Evolutionary conservation across 2,329 filamentous ascomycete genomes (phyloP), one percentile per base, ranked within the genome.

Genomic region (Diaporthe eres): DNA sequence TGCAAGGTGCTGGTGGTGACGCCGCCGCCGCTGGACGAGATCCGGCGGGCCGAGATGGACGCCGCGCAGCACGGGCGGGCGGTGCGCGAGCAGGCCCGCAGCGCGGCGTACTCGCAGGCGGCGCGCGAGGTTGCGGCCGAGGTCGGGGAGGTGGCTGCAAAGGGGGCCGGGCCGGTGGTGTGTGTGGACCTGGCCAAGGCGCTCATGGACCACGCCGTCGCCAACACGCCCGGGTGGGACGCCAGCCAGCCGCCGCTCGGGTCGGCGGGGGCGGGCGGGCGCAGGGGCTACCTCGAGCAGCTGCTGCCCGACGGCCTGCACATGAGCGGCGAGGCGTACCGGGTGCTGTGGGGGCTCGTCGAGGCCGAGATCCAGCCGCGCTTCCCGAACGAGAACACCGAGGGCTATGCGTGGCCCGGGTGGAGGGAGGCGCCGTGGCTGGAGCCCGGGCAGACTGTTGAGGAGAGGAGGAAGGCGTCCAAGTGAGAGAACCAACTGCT

Each of bases 11-110:
- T 98, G 60, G 86, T 98, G 8, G 88, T 98, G 65, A 94, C 95
- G 0, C 95, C 96, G 37, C 94, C 96, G 1, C 95, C 95, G 0
- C 84, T 97, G 70, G 94, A 98, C 80, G 93, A 97, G 84, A 92
- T 95, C 82, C 90, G 92, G 76, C 85, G 90, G 51, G 86, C 87
- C 71, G 81, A 81, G 77, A 83, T 88, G 47, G 89, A 91, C 81
- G 86, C 83, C 74, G 63, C 76, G 47, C 72, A 70, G 57, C 63
- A 73, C 71, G 74, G 74, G 44, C 57, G 28, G n/a, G 65, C 39
- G 55, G 53, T 51, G 31, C 89, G 87, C 79, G 86, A 85, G 65
- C 86, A 87, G 25, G 85, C 84, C 79, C 86, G 87, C 79, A 88
- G 85, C 80, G 86, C 90, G 70, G 79, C 89, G 86, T 86, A 94